Evolutionary conservation across 305 asterid genomes (phyloP).

Genomic region (Petunia hybrid): DNA sequence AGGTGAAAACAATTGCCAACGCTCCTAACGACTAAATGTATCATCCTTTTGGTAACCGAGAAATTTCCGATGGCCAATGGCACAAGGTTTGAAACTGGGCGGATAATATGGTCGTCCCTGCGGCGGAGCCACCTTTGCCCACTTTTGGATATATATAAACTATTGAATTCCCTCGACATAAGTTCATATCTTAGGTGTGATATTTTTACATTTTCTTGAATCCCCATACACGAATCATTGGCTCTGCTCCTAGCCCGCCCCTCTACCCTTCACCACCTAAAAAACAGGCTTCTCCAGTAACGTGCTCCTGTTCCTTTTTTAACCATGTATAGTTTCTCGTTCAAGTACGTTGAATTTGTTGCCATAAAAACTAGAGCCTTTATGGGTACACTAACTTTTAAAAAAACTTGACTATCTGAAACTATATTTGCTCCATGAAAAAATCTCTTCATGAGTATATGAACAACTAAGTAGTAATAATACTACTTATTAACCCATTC

Average conservation of each 20-base stretch:
- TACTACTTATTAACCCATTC: background rate
- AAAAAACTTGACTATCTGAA: background rate
- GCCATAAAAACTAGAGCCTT: background rate
- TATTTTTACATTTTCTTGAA: no score
- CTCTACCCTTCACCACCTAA: no score
- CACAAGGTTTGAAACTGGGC: no score
- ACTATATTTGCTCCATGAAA: constrained; percentile 5
- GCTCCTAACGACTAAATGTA: background rate
- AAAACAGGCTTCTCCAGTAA: no score
- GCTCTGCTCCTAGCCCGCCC: no score
- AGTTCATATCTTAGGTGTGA: no score
- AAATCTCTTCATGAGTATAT: background rate
- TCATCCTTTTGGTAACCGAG: background rate
- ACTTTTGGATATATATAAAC: no score
- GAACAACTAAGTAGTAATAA: background rate
- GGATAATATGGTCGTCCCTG: no score
- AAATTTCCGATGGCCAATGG: no score
- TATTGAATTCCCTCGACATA: no score
- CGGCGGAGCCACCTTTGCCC: no score
- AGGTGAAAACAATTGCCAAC: background rate
- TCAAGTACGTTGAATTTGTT: background rate
- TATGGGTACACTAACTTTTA: background rate
- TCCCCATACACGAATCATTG: no score
- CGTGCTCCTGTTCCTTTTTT: background rate
- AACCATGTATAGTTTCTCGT: background rate